Conservation (phyloP, 352 stramenopile genomes). For the Phytophthora chlamydospora region DNA sequence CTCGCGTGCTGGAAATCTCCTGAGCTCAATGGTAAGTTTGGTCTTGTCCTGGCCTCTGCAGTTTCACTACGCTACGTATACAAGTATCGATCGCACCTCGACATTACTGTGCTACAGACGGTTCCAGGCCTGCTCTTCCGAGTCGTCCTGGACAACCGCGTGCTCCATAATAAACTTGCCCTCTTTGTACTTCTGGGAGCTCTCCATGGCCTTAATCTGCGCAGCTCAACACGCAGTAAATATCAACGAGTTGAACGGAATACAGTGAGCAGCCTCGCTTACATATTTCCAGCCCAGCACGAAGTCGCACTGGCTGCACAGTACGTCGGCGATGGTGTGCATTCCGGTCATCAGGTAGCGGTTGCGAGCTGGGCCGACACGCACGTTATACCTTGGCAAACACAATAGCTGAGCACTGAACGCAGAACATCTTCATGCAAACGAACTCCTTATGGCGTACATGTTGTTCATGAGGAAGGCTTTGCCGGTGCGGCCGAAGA, state of each 20-base stretch:
- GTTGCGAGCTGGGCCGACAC: constrained; percentile 58
- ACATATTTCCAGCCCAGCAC: constrained; percentile 89
- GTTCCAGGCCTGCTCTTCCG: constrained; percentile 57
- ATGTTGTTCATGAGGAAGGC: constrained; percentile 83
- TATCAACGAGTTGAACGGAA: neutral
- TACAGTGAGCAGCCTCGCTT: constrained; percentile 9
- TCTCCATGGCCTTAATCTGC: constrained; percentile 82
- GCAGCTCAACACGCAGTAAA: constrained; percentile 9
- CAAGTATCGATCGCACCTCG: constrained; percentile 8
- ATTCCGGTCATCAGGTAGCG: constrained; percentile 84
- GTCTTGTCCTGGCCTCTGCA: constrained; percentile 13
- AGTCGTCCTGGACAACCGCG: constrained; percentile 72
- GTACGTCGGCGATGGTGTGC: constrained; percentile 78
- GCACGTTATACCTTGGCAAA: constrained; percentile 69
- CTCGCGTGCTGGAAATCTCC: constrained; percentile 23
- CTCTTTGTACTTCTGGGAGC: constrained; percentile 87
- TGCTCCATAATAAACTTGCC: constrained; percentile 86
- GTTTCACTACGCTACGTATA: constrained; percentile 20
- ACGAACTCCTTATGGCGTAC: constrained; percentile 32
- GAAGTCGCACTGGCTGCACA: constrained; percentile 63
- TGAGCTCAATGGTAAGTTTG: constrained; percentile 39
- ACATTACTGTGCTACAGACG: constrained; percentile 21
- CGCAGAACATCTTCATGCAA: neutral
- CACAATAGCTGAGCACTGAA: neutral
- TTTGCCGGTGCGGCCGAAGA: constrained; percentile 79